Evolutionary conservation across 2,329 filamentous ascomycete genomes (phyloP).

Genomic region (Sordariomycetes sp.): DNA sequence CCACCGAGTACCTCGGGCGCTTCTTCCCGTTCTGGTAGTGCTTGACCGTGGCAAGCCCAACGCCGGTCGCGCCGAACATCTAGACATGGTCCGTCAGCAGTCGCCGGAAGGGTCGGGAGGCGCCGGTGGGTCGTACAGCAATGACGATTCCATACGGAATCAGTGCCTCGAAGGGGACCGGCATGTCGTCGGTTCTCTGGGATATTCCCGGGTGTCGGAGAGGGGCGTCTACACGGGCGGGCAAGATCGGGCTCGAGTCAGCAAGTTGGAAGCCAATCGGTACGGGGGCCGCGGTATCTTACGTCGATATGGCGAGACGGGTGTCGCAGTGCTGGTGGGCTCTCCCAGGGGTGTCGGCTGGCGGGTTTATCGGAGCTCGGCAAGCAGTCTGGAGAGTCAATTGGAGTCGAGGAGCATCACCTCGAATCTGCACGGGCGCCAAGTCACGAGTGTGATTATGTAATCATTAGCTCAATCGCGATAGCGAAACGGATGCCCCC

Average conservation of each 20-base stretch:
- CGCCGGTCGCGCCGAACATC: constrained; percentile 52
- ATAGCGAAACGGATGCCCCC: background rate
- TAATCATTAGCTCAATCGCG: background rate
- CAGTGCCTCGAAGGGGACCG: constrained; percentile 49
- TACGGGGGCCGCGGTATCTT: background rate
- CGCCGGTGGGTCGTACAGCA: constrained; percentile 29
- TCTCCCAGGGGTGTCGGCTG: background rate
- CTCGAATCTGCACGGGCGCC: background rate
- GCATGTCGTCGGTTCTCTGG: constrained; percentile 28
- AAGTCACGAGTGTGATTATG: constrained; percentile 3
- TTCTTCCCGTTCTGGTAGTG: constrained; percentile 47
- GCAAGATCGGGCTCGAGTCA: background rate
- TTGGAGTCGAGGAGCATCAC: background rate
- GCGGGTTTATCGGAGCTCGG: background rate
- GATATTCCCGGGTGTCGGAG: background rate
- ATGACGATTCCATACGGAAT: constrained; percentile 54
- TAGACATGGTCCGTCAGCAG: constrained; percentile 14
- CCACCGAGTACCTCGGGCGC: constrained; percentile 43
- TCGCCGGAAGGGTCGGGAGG: background rate
- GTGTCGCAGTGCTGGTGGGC: background rate
- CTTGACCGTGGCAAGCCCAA: constrained; percentile 42
- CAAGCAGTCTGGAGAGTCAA: background rate
- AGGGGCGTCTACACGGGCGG: background rate
- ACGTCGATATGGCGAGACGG: background rate
- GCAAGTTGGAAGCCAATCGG: background rate